Percentiles rank a stretch among this genome's conserved stretches.
Conservation (phyloP, 2,329 filamentous ascomycete species). For the Rosellinia necatrix region DNA sequence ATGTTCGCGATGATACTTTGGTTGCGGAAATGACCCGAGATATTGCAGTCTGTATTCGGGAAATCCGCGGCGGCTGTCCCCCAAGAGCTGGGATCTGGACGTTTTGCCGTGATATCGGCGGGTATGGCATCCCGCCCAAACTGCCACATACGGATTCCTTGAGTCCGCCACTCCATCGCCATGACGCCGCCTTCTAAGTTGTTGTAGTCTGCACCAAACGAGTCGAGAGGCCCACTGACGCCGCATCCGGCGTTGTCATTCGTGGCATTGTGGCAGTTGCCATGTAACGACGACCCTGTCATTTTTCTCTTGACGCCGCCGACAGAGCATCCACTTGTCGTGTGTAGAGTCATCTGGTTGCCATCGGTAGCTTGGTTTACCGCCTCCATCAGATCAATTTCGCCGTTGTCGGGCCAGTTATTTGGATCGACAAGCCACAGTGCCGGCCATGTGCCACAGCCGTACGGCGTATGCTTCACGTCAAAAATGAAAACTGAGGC, state of each 20-base stretch:
- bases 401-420: conserved; percentile 67
- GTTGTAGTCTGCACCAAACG: conserved; percentile 60
- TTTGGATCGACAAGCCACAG: conserved; percentile 66
- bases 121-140: conserved; percentile 56
- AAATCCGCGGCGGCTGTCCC: conserved; percentile 68
- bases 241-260: conserved; percentile 63
- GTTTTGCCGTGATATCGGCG: conserved; percentile 53
- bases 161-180: conserved; percentile 64
- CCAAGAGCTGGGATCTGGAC: conserved; percentile 66
- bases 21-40: conserved; percentile 64
- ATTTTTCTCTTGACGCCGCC: conserved; percentile 59
- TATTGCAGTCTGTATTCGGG: conserved; percentile 65
- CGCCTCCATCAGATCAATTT: conserved; percentile 67
- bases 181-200: conserved; percentile 60
- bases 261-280: conserved; percentile 56
- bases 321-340: conserved; percentile 56
- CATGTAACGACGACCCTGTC: conserved; percentile 48
- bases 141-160: conserved; percentile 67
- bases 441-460: conserved; percentile 68
- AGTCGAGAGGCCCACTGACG: conserved; percentile 49
- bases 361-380: conserved; percentile 59
- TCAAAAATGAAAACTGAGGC: conserved; percentile 76
- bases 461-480: conserved; percentile 65
- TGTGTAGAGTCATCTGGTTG: conserved; percentile 66
- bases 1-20: conserved; percentile 71